A percentile compares a stretch with the other conserved stretches of the same genome.
Conservation (phyloP, 2,329 filamentous ascomycete species). For the Neurospora sp. region DNA sequence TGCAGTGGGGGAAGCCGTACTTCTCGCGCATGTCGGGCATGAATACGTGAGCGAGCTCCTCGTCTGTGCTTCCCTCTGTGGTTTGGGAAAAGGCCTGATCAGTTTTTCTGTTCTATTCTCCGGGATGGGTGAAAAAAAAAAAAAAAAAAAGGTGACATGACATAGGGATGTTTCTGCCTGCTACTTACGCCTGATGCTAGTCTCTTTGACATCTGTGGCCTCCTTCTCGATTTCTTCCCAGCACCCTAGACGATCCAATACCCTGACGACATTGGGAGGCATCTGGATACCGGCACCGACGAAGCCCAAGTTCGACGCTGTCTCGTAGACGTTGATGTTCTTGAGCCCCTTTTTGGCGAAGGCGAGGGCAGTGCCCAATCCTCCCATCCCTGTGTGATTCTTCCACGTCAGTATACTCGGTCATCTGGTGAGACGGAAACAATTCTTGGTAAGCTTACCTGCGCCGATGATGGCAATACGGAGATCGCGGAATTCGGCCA, state of each 20-base stretch:
- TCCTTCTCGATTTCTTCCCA: conserved; percentile 63
- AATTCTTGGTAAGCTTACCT: conserved; percentile 11
- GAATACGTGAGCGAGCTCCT: conserved; percentile 61
- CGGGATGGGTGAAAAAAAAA: not conserved
- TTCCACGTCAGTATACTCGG: not conserved
- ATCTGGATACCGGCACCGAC: conserved; percentile 80
- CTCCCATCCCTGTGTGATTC: conserved; percentile 58
- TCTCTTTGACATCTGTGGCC: conserved; percentile 60
- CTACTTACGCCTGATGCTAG: conserved; percentile 56
- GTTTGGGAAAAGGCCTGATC: not conserved
- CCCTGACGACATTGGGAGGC: conserved; percentile 71
- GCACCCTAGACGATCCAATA: conserved; percentile 62
- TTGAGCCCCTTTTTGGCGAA: conserved; percentile 69
- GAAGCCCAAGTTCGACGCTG: conserved; percentile 64
- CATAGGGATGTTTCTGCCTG: not conserved
- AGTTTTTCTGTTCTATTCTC: not conserved
- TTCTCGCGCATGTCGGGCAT: conserved; percentile 56
- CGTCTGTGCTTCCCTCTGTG: conserved; percentile 55
- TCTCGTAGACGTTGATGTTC: conserved; percentile 65
- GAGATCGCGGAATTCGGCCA: conserved; percentile 21
- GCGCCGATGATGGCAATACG: conserved; percentile 25
- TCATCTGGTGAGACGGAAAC: not conserved
- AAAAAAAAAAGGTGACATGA: not conserved
- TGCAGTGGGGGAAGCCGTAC: conserved; percentile 71
- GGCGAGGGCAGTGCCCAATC: conserved; percentile 60